Evolutionary conservation across 176 grass and related monocot species (phyloP).

Genomic region (Rhynchospora breviuscula): DNA sequence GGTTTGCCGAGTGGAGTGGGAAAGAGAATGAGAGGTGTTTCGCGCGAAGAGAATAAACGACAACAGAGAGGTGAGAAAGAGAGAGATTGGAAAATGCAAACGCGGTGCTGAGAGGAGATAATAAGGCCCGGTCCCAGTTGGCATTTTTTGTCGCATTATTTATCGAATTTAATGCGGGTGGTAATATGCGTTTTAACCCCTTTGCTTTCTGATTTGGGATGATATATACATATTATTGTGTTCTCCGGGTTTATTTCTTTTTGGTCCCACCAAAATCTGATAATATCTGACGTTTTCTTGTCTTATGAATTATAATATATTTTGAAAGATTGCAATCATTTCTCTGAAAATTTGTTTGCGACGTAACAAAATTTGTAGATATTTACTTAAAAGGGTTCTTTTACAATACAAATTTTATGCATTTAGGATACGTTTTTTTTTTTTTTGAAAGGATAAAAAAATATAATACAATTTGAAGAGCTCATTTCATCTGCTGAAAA

Average conservation of each 20-base stretch:
- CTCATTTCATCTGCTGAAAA: too few species aligned
- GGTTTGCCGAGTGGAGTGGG: neutral
- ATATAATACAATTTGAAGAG: too few species aligned
- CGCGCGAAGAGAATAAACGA: slow-evolving; percentile 4
- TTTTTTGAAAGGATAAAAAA: too few species aligned
- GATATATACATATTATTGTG: too few species aligned
- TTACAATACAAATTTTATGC: too few species aligned
- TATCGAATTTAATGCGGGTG: neutral
- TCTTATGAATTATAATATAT: neutral
- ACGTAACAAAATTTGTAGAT: too few species aligned
- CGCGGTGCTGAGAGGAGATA: neutral
- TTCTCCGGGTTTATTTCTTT: neutral
- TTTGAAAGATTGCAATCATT: neutral
- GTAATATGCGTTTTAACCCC: neutral
- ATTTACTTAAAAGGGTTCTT: too few species aligned
- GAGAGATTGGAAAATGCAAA: neutral
- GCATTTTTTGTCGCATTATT: neutral
- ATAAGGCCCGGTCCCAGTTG: slow-evolving; percentile 1
- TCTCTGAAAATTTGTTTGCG: neutral
- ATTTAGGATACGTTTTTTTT: too few species aligned
- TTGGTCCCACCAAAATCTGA: neutral
- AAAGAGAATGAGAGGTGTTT: neutral
- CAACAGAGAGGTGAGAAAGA: neutral
- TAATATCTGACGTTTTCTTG: neutral
- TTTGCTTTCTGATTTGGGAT: neutral